A percentile compares a stretch with the other conserved stretches of the same genome.
Evolutionary conservation across 2,329 filamentous ascomycete genomes (phyloP).

Genomic region (Amauroascus verrucosus): DNA sequence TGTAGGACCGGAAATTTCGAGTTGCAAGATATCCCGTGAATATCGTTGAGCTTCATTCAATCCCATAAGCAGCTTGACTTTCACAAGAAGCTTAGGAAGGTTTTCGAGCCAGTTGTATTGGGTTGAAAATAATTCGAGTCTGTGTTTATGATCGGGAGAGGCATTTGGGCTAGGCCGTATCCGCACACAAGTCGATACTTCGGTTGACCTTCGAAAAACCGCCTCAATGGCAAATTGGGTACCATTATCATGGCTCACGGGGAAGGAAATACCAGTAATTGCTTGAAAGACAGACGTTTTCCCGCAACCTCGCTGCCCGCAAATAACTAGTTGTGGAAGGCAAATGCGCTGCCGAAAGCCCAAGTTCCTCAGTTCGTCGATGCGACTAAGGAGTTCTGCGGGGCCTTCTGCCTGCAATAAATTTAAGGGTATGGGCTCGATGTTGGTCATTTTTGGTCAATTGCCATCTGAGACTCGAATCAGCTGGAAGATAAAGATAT

Average conservation of each 20-base stretch:
- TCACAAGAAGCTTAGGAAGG: constrained; percentile 21
- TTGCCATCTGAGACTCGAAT: background rate
- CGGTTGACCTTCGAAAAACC: constrained; percentile 34
- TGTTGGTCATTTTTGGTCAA: background rate
- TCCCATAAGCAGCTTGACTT: constrained; percentile 21
- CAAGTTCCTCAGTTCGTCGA: constrained; percentile 17
- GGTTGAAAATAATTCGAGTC: constrained; percentile 18
- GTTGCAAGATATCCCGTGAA: constrained; percentile 44
- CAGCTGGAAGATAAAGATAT: background rate
- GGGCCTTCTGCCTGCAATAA: constrained; percentile 16
- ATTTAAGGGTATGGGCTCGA: constrained; percentile 1
- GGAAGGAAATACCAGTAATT: constrained; percentile 16
- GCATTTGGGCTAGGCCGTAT: constrained; percentile 20
- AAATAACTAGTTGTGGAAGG: constrained; percentile 16
- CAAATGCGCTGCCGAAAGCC: constrained; percentile 16
- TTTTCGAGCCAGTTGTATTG: constrained; percentile 19
- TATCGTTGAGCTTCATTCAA: constrained; percentile 19
- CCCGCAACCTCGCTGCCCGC: constrained; percentile 16
- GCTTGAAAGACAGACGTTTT: constrained; percentile 18
- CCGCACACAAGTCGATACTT: constrained; percentile 19
- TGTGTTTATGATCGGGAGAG: constrained; percentile 16
- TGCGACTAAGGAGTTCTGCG: constrained; percentile 15
- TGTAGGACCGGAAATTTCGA: constrained; percentile 50
- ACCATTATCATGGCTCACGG: constrained; percentile 41
- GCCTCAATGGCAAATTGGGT: constrained; percentile 53